phyloP scores from a whole-genome alignment of 2,329 filamentous ascomycete species.

The Trichoderma brevicompactum region DNA sequence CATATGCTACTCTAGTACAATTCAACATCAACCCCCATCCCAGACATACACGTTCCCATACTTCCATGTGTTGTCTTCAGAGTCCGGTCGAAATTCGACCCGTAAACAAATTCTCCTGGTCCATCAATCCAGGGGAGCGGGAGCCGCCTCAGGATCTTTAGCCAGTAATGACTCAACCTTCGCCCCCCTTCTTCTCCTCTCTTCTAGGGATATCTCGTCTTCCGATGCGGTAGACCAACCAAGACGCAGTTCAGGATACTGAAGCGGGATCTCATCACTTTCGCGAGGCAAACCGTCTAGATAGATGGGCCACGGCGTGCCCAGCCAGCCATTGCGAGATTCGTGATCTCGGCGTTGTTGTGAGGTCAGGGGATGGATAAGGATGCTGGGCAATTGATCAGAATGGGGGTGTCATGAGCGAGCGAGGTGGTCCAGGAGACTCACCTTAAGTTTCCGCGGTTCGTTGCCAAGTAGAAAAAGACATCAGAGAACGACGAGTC shows the following conservation, averaged over 20 bases:
- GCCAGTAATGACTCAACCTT: constrained; percentile 40
- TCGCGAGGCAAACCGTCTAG: constrained; percentile 38
- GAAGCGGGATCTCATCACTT: constrained; percentile 37
- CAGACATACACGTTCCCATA: too few relatives aligned
- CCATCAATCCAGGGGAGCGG: constrained; percentile 36
- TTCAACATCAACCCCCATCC: too few relatives aligned
- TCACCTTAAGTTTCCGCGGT: constrained; percentile 40
- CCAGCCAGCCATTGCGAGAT: constrained; percentile 42
- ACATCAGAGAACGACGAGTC: constrained; percentile 44
- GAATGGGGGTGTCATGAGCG: neutral
- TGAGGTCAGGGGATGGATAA: constrained; percentile 41
- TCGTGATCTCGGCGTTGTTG: constrained; percentile 41
- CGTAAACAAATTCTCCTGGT: too few relatives aligned
- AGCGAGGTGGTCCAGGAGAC: neutral
- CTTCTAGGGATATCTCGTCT: constrained; percentile 40
- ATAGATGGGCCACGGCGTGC: constrained; percentile 42
- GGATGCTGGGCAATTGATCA: constrained; percentile 32
- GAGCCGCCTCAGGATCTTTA: constrained; percentile 39
- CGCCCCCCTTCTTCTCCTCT: constrained; percentile 38
- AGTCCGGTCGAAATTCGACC: too few relatives aligned
- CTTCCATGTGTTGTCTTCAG: too few relatives aligned
- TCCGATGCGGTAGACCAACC: constrained; percentile 38
- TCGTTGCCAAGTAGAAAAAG: constrained; percentile 42
- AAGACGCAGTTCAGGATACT: constrained; percentile 41
- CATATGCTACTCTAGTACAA: too few relatives aligned